Base-by-base conservation (phyloP, 2,329 filamentous ascomycete genomes). In the Trichoderma koningii region DNA sequence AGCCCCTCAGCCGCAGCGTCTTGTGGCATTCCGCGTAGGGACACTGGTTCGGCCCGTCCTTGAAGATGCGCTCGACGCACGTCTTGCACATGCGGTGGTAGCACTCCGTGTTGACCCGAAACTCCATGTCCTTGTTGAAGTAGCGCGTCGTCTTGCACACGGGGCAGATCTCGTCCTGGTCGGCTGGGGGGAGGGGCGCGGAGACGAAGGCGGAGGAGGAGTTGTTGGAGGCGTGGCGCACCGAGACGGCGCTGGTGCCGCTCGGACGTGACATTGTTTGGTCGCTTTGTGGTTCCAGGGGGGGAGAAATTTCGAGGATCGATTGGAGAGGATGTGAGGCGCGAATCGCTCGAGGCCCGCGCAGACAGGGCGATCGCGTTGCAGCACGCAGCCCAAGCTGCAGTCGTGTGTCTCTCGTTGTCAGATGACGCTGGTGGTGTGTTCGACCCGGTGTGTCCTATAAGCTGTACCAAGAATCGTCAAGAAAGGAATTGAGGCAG, bases 71-170 rank as follows among this genome's bases (percentile, higher is more conserved):
- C 77, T 94, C 91, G 48, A 98, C 93, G 80, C 95, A 99, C 65
- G 91, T 93, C 76, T 92, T 90, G 82, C 95, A 99, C 92, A 99
- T 98, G 71, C 92, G 92, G 83, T 99, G 95, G 82, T 99, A 99
- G 85, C 95, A 99, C 82, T 96, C 93, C 9, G 94, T 92, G 77
- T 98, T 97, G 81, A 99, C 93, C 71, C 95, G 90, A 80, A 99
- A 98, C 69, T 89, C 86, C 86, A 99, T 93, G 80, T 93, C 89
- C 67, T 88, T 89, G 82, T 97, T 97, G 73, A 98, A 89, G 82
- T 98, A 98, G 69, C 93, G 91, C 66, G 91, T 92, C 66, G 93
- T 96, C 80, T 97, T 97, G 89, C 95, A 99, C 71, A 98, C 92
- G 65, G 94, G 95, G 80, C 95, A 99, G 74, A 93, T 90, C 78